These are phyloP conservation scores for Geotrichum candidum DNA, from an alignment of 1,139 yeast species.

Conservation along the genomic window DNA sequence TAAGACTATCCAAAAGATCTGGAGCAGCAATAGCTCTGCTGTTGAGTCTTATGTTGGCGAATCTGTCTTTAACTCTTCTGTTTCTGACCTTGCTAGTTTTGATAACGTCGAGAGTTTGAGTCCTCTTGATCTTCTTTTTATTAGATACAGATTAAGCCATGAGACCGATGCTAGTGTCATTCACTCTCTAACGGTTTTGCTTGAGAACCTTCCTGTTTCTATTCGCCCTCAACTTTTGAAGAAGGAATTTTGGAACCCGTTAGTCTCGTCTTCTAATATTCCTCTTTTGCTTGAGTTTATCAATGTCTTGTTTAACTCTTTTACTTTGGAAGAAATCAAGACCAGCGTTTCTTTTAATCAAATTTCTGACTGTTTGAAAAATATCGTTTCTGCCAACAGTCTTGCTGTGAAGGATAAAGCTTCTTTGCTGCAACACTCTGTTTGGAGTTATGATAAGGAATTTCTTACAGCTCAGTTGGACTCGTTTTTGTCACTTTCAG, in stretches of 20 bases:
- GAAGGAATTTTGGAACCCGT: slow-evolving; percentile 6
- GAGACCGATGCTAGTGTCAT: not conserved
- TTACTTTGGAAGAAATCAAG: not conserved
- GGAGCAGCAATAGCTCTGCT: not conserved
- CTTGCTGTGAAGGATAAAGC: not conserved
- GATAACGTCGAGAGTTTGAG: not conserved
- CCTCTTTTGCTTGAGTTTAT: not conserved
- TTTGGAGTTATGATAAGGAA: slow-evolving; percentile 11
- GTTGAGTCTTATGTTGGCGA: not conserved
- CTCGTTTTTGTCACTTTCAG: not conserved
- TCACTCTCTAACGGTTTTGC: not conserved
- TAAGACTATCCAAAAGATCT: slow-evolving; percentile 1
- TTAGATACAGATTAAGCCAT: slow-evolving; percentile 4
- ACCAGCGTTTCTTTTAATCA: not conserved
- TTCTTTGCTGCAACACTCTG: slow-evolving; percentile 3
- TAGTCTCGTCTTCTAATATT: not conserved
- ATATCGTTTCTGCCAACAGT: not conserved
- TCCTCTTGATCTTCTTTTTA: slow-evolving; percentile 7
- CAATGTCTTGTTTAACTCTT: not conserved
- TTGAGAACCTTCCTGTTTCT: not conserved
- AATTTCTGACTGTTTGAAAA: not conserved
- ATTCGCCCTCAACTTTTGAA: slow-evolving; percentile 1
- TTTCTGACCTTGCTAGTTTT: not conserved
- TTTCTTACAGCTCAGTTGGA: not conserved
- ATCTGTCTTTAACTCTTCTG: not conserved